A percentile compares a stretch with the other conserved stretches of the same genome.
phyloP scores from a whole-genome alignment of 306 rosid genomes.

The Sesbania bispinosa region DNA sequence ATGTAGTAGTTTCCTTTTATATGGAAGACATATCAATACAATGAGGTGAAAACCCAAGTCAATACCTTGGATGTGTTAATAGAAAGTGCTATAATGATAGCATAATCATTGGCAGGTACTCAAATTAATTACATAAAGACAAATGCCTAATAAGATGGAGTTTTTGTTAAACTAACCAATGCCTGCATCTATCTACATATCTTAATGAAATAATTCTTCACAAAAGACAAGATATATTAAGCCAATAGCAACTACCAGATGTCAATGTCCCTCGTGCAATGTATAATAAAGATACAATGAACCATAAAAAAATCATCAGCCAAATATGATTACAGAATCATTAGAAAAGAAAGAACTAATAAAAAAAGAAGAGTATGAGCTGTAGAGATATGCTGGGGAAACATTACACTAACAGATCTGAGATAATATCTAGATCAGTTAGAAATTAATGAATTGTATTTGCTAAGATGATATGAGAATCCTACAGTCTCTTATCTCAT shows the following conservation, averaged over 20 bases:
- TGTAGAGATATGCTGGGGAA: slow-evolving; percentile 34
- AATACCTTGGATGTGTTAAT: not conserved
- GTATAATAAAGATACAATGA: slow-evolving; percentile 32
- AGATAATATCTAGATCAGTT: slow-evolving; percentile 15
- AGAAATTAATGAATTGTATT: not conserved
- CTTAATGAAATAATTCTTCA: slow-evolving; percentile 2
- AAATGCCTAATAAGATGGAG: slow-evolving; percentile 5
- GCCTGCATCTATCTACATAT: not conserved
- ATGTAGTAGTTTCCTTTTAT: not conserved
- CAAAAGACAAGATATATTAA: slow-evolving; percentile 12
- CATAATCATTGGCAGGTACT: not conserved
- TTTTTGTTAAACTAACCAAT: not conserved
- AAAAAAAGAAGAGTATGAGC: slow-evolving; percentile 20
- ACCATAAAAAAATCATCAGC: slow-evolving; percentile 13
- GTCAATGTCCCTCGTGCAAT: slow-evolving; percentile 36
- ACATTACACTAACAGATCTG: slow-evolving; percentile 15
- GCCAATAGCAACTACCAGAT: slow-evolving; percentile 15
- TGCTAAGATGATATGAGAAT: slow-evolving; percentile 20
- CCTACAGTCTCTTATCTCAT: not conserved
- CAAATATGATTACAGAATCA: slow-evolving; percentile 18
- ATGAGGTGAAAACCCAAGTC: not conserved
- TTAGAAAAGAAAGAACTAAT: not conserved
- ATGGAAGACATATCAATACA: not conserved
- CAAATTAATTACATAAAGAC: not conserved
- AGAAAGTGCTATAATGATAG: not conserved